Conservation (phyloP, 1,139 yeast genomes). For the Blastobotrys raffinosifermentans region DNA sequence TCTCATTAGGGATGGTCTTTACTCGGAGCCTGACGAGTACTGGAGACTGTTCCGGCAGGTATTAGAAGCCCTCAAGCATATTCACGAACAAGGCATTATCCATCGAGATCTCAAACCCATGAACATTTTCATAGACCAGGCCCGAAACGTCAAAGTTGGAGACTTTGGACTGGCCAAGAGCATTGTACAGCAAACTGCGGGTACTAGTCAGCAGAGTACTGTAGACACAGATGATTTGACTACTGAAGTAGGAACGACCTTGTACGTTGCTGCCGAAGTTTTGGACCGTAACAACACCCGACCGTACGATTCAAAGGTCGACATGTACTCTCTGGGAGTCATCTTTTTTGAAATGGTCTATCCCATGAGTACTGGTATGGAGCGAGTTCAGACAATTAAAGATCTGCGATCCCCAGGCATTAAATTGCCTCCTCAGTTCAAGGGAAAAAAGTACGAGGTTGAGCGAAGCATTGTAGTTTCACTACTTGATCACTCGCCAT, state of each 20-base stretch:
- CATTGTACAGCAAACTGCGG: conserved; percentile 35
- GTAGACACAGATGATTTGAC: conserved; percentile 66
- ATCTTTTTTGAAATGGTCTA: conserved; percentile 94
- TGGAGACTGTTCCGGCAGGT: conserved; percentile 88
- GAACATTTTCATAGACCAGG: conserved; percentile 89
- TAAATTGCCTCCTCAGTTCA: conserved; percentile 62
- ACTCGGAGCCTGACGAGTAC: conserved; percentile 65
- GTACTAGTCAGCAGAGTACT: conserved; percentile 1
- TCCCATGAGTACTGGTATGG: conserved; percentile 83
- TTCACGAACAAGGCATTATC: conserved; percentile 89
- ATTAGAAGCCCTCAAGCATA: conserved; percentile 83
- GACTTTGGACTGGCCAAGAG: conserved; percentile 91
- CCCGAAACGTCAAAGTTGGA: conserved; percentile 86
- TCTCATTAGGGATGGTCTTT: conserved; percentile 75
- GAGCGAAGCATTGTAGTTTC: conserved; percentile 62
- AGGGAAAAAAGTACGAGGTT: conserved; percentile 42
- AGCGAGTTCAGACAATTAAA: conserved; percentile 66
- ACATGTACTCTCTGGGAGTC: conserved; percentile 90
- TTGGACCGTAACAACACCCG: conserved; percentile 34
- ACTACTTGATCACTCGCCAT: conserved; percentile 73
- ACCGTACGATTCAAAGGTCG: conserved; percentile 82
- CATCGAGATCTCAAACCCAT: conserved; percentile 94
- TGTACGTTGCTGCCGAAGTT: conserved; percentile 90
- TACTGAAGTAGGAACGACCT: conserved; percentile 86
- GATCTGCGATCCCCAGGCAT: conserved; percentile 53